Evolutionary conservation across 2,329 filamentous ascomycete species (phyloP).

Genomic region (Xylaria sp.): DNA sequence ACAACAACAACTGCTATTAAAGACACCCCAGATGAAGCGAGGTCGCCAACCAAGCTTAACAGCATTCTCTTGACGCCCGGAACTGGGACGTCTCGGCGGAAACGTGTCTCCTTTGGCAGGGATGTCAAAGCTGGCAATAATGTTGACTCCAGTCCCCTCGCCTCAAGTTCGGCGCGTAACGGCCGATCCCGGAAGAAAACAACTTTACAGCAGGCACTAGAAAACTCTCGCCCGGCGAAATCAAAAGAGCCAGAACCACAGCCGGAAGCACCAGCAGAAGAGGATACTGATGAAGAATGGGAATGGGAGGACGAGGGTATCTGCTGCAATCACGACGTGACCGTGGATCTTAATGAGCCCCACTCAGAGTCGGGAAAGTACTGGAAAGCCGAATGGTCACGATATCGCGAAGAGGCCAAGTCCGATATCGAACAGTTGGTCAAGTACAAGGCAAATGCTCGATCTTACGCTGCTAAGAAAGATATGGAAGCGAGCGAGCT

Average conservation of each 20-base stretch:
- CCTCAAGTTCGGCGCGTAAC: constrained; percentile 33
- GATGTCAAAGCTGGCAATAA: constrained; percentile 61
- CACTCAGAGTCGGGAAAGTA: constrained; percentile 80
- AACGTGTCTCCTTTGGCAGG: constrained; percentile 73
- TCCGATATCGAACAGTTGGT: constrained; percentile 81
- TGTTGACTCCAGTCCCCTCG: constrained; percentile 42
- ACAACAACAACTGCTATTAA: constrained; percentile 29
- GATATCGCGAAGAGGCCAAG: constrained; percentile 77
- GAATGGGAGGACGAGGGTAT: constrained; percentile 68
- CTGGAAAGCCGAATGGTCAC: constrained; percentile 82
- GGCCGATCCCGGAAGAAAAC: constrained; percentile 44
- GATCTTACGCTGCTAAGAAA: constrained; percentile 81
- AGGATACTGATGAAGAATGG: constrained; percentile 59
- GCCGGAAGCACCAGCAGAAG: constrained; percentile 50
- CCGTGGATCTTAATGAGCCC: constrained; percentile 77
- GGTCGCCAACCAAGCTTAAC: constrained; percentile 62
- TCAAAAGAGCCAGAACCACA: constrained; percentile 30
- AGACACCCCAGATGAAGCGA: constrained; percentile 47
- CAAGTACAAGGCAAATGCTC: constrained; percentile 82
- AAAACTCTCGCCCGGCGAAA: constrained; percentile 46
- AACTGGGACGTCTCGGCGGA: constrained; percentile 68
- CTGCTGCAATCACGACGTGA: constrained; percentile 69
- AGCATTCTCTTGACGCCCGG: constrained; percentile 74
- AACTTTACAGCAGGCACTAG: constrained; percentile 46
- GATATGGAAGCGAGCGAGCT: constrained; percentile 76